These are phyloP conservation scores for Ricinus communis DNA, from an alignment of 345 rosid genomes.

Conservation along the genomic window DNA sequence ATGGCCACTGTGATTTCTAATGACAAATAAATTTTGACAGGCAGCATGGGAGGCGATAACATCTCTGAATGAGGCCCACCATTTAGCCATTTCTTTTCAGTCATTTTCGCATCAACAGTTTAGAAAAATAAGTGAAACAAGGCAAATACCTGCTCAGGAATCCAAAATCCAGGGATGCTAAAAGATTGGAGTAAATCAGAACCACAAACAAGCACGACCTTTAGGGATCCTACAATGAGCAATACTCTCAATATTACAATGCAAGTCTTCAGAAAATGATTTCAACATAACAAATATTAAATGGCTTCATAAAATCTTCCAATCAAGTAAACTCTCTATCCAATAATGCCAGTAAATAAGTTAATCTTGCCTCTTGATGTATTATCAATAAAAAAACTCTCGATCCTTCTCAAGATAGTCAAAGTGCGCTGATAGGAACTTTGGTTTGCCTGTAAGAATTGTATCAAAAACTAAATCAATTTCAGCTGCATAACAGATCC, in stretches of 20 bases:
- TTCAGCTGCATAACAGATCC: background rate
- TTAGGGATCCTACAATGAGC: constrained; percentile 52
- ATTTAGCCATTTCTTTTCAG: background rate
- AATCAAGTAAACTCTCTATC: background rate
- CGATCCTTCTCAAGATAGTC: constrained; percentile 59
- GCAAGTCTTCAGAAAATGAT: too few species aligned
- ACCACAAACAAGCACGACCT: constrained; percentile 87
- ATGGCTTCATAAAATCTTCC: background rate
- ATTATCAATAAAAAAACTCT: constrained; percentile 39
- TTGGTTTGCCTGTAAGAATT: constrained; percentile 64
- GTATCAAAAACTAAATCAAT: constrained; percentile 5
- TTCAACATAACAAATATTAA: too few species aligned
- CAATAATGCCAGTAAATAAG: background rate
- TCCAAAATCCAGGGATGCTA: constrained; percentile 76
- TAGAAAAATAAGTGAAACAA: background rate
- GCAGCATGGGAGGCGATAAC: too few species aligned
- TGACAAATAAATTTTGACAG: background rate
- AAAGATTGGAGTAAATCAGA: constrained; percentile 87
- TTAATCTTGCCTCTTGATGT: constrained; percentile 46
- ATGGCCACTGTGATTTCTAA: background rate
- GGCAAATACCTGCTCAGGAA: constrained; percentile 67
- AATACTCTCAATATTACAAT: constrained; percentile 1
- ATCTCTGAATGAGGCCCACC: background rate
- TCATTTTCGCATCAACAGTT: background rate
- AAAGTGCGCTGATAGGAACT: constrained; percentile 61